A percentile compares a stretch with the other conserved stretches of the same genome.
These are phyloP conservation scores for Sphaerostilbella broomeana DNA, from an alignment of 2,329 filamentous ascomycete species.

Conservation along the genomic window DNA sequence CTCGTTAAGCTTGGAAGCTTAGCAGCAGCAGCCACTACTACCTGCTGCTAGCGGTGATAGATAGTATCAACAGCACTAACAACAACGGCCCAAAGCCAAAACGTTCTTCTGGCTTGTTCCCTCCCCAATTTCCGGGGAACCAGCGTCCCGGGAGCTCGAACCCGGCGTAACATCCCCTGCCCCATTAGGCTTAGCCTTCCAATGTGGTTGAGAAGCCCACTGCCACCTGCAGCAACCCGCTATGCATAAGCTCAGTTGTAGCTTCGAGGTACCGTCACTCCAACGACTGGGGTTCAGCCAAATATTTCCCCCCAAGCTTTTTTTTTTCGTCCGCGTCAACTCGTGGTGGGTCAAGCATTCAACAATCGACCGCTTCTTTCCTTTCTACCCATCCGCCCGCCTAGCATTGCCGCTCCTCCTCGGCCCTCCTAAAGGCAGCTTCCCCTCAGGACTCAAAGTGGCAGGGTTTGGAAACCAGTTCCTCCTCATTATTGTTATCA, in stretches of 20 bases:
- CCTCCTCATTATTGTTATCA: conserved; percentile 14
- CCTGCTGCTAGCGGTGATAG: too few relatives aligned
- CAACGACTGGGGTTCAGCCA: conserved; percentile 11
- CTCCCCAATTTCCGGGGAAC: conserved; percentile 8
- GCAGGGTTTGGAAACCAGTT: conserved; percentile 19
- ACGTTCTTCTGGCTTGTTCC: conserved; percentile 1
- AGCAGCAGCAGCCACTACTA: too few relatives aligned
- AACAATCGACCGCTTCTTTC: conserved; percentile 26
- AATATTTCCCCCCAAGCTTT: conserved; percentile 30
- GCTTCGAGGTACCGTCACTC: conserved; percentile 8
- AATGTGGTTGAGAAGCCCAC: conserved; percentile 21
- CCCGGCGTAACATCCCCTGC: conserved; percentile 11
- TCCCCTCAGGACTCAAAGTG: conserved; percentile 4
- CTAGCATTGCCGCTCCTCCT: not conserved
- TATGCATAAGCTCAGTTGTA: conserved; percentile 4
- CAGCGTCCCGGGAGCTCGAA: conserved; percentile 9
- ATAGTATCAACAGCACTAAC: too few relatives aligned
- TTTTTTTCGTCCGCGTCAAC: conserved; percentile 21
- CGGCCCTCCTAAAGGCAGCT: not conserved
- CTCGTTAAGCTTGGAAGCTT: too few relatives aligned
- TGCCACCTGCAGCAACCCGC: conserved; percentile 13
- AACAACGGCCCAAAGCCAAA: too few relatives aligned
- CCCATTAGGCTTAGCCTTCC: conserved; percentile 13
- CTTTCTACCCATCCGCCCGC: conserved; percentile 19
- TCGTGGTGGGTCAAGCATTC: conserved; percentile 30